Conservation (phyloP, 139 green algal species). For the Closterium sp. region DNA sequence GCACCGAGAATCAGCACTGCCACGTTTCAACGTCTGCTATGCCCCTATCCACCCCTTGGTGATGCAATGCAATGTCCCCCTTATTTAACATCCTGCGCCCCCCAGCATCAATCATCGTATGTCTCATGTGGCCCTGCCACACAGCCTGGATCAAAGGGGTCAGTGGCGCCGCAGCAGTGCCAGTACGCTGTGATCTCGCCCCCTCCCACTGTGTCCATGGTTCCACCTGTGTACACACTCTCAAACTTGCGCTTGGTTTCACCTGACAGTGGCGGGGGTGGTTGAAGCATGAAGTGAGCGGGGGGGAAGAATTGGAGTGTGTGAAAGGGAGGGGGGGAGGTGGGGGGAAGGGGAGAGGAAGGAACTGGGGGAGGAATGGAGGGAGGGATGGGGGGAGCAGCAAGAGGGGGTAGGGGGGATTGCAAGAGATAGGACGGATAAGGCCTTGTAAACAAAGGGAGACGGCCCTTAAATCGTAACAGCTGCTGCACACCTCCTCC, state of each 20-base stretch:
- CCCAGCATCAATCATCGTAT: conserved; percentile 28
- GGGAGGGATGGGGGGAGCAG: background rate
- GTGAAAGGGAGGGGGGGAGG: background rate
- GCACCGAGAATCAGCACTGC: too few species aligned
- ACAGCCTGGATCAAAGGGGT: conserved; percentile 31
- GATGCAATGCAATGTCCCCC: too few species aligned
- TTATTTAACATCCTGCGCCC: background rate
- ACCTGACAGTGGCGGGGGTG: background rate
- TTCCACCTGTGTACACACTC: conserved; percentile 39
- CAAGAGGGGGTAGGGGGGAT: too few species aligned
- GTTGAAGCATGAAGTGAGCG: too few species aligned
- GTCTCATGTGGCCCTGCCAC: conserved; percentile 17
- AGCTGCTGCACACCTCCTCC: too few species aligned
- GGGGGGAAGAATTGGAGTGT: background rate
- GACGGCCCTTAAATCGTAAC: too few species aligned
- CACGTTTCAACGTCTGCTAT: too few species aligned
- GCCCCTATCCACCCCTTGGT: too few species aligned
- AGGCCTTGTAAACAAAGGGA: too few species aligned
- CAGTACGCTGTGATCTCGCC: conserved; percentile 33
- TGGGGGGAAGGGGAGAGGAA: background rate
- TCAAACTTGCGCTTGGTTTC: conserved; percentile 47
- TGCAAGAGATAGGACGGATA: too few species aligned
- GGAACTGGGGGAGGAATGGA: background rate
- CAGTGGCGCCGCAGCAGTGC: conserved; percentile 38
- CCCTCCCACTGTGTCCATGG: conserved; percentile 25